Base-by-base conservation (phyloP, 2,329 filamentous ascomycete genomes). In the Samsoniella hepiali region DNA sequence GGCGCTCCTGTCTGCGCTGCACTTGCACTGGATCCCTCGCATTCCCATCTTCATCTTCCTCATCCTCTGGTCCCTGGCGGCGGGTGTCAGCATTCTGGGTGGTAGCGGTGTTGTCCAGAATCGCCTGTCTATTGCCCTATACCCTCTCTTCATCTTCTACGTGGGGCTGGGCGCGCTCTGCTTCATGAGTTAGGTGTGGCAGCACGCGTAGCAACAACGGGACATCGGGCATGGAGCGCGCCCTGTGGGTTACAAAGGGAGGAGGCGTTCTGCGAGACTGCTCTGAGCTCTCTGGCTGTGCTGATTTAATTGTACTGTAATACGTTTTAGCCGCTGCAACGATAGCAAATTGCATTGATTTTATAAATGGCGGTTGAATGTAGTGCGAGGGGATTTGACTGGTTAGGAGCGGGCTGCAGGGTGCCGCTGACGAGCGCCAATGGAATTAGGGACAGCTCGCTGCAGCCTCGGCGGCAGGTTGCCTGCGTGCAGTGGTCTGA, bases 91-190 rank as follows among this genome's bases (percentile, higher is more conserved):
- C 77, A 98, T 99, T 69, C 81, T 99, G 61, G 93, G 94, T 38
- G 95, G 95, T 49, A 97, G 93, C 64, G 95, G 95, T 13, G 94
- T 99, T 51, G 89, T 99, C 67, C 93, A 93, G 80, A 97, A 98
- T 78, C 84, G 95, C 57, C 93, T 98, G 55, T 91, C 89, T 31
- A 88, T 99, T 72, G 95, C 95, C 22, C 93, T 99, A 29, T 99
- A 96, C 74, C 95, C 95, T 63, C 81, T 99, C 60, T 90, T 97
- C 73, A 90, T 98, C 56, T 99, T 98, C 78, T 99, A 99, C 77
- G 81, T 97, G 64, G 91, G 91, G 40, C 81, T 99, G 69, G 94
- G 93, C 60, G 97, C 93, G 75, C 84, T 99, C 65, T 99, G 95
- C 82, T 97, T 98, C 77, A 97, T 99, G 75, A 97, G 93, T 79